Base-by-base conservation (phyloP, 1,284 basidiomycete species). In the Meira miltonrushii region DNA sequence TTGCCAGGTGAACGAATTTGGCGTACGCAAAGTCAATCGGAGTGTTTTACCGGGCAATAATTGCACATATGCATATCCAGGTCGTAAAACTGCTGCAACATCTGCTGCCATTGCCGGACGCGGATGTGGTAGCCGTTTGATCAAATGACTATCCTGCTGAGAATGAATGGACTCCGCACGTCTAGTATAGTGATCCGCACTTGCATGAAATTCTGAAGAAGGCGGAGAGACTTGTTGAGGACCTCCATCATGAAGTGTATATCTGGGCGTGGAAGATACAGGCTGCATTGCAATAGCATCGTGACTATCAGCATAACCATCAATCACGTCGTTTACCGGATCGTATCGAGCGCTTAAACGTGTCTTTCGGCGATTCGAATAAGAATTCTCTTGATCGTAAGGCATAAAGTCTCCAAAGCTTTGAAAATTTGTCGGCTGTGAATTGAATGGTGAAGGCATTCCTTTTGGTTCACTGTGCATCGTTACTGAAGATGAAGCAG, bases 21-120 rank as follows among this genome's bases (percentile, higher is more conserved):
- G 83, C 0, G 87, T 83, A 44, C 86, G 81, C 41, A 90, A 80
- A 0, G 87, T 86, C 19, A 92, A 78, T 19, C 90, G 86, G 17
- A 92, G 79, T 2, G 87, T 90, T 15, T 85, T 82, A 2, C 90
- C 90, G 0, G 90, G 86, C 11, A 92, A 81, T 1, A 91, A 81
- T 71, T 90, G 88, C 1, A 85, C 87, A 55, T 88, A 85, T 0
- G 86, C 88, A 77, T 84, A 90, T 1, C 88, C 88, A 6, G 83
- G 81, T 28, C 67, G 62, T 50, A 77, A 66, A 50, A 74, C 59
- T 39, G 69, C 66, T 15, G 68, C 68, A 9, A 76, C 65, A 49
- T 72, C 72, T 2, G 64, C 60, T 10, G 71, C 63, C 57, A 77
- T 63, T 15, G 71, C 71, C 1, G 74, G 66, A 12, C 72, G 64